Conservation (phyloP, 371 early-diverging fungal genomes). For the Nematocida sp. region DNA sequence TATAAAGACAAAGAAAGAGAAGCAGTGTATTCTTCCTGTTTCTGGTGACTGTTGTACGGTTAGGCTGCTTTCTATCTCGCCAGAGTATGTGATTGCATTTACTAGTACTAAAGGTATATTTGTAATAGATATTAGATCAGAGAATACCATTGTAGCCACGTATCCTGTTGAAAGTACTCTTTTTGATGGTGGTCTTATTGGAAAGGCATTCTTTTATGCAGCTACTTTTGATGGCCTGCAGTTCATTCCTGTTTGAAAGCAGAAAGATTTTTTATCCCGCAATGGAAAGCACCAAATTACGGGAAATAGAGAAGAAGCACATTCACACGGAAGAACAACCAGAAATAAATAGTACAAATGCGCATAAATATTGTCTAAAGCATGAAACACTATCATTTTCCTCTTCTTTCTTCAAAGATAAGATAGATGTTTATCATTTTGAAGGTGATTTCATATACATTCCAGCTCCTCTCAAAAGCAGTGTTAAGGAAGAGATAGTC, state of each 20-base stretch:
- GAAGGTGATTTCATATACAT: conserved; percentile 34
- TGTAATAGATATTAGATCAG: neutral
- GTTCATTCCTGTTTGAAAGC: neutral
- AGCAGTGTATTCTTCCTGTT: neutral
- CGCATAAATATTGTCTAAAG: conserved; percentile 3
- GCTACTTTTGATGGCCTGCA: conserved; percentile 33
- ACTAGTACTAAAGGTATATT: conserved; percentile 3
- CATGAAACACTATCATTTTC: neutral
- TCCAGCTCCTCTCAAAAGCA: conserved; percentile 16
- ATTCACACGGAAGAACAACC: conserved; percentile 29
- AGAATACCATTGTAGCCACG: neutral
- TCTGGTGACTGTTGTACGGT: conserved; percentile 1
- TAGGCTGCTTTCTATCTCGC: conserved; percentile 8
- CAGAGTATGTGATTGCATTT: neutral
- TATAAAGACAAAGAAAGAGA: conserved; percentile 11
- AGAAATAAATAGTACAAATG: conserved; percentile 8
- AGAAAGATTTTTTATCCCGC: neutral
- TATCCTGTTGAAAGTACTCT: neutral
- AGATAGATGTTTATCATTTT: conserved; percentile 19
- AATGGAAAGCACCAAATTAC: neutral
- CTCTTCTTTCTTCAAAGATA: neutral
- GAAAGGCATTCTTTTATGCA: conserved; percentile 18
- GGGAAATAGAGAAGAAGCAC: conserved; percentile 32
- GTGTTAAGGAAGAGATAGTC: conserved; percentile 6
- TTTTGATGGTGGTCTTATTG: neutral